phyloP scores from a whole-genome alignment of 495 filamentous ascomycete species.

The Talaromyces nanjingensis region DNA sequence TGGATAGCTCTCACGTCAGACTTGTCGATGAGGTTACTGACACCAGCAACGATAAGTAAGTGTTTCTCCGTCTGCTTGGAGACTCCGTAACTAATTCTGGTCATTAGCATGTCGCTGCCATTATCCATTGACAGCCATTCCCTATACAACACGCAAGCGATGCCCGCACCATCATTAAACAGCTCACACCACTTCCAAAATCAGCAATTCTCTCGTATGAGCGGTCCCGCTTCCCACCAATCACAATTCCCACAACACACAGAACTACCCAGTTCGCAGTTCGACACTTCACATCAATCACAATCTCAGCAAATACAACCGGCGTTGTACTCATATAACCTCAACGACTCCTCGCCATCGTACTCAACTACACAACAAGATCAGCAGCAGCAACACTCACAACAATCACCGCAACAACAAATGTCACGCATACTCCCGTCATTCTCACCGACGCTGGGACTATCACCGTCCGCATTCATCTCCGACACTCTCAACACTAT shows the following conservation, averaged over 20 bases:
- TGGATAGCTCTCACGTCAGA: slow-evolving; percentile 50
- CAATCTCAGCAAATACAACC: background rate
- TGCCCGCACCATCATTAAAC: background rate
- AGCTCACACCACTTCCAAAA: background rate
- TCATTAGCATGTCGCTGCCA: background rate
- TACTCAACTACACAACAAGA: slow-evolving; percentile 1
- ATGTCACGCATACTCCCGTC: slow-evolving; percentile 3
- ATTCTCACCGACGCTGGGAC: slow-evolving; percentile 26
- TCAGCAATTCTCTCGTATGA: slow-evolving; percentile 3
- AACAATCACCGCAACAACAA: background rate
- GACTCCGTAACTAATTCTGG: background rate
- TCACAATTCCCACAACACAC: background rate
- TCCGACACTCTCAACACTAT: slow-evolving; percentile 16
- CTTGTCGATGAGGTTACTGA: slow-evolving; percentile 37
- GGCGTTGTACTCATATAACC: background rate
- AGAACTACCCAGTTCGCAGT: background rate
- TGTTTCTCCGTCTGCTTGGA: background rate
- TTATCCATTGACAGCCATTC: slow-evolving; percentile 3
- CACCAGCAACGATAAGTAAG: slow-evolving; percentile 11
- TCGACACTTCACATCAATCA: background rate
- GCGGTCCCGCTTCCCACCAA: background rate
- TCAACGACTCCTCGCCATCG: slow-evolving; percentile 1
- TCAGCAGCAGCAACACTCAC: background rate
- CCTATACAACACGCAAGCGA: slow-evolving; percentile 6
- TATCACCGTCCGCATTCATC: slow-evolving; percentile 27